Conservation (phyloP, 768 basidiomycete species). For the Pleurotus ostreatus region DNA sequence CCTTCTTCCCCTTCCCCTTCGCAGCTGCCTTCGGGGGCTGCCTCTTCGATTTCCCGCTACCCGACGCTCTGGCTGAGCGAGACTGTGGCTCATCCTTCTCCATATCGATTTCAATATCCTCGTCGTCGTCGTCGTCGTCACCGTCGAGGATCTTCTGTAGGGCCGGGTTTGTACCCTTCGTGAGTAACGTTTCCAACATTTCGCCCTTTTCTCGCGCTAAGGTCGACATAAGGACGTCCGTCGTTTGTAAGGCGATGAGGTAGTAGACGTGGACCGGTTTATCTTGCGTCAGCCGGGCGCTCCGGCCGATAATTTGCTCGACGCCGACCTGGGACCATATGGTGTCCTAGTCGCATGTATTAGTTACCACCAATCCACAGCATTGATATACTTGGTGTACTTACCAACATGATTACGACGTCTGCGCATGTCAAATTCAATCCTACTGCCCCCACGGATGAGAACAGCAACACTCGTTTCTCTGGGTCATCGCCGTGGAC, state of each 20-base stretch:
- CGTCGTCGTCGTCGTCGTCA: neutral
- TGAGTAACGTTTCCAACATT: slow-evolving; percentile 2
- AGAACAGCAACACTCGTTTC: neutral
- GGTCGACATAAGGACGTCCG: slow-evolving; percentile 4
- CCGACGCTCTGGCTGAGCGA: no score
- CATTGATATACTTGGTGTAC: no score
- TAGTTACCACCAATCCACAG: no score
- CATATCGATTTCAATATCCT: neutral
- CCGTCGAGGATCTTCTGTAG: neutral
- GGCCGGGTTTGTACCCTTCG: neutral
- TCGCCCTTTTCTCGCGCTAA: neutral
- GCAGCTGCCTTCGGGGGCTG: no score
- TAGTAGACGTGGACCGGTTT: slow-evolving; percentile 9
- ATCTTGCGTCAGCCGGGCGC: slow-evolving; percentile 3
- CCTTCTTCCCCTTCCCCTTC: no score
- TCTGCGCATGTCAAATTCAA: slow-evolving; percentile 2
- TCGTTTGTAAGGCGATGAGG: slow-evolving; percentile 4
- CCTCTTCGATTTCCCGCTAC: no score
- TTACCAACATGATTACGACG: slow-evolving; percentile 4
- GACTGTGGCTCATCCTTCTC: no score
- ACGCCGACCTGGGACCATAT: neutral
- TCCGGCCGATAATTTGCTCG: slow-evolving; percentile 7
- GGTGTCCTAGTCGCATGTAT: neutral
- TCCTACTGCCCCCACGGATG: slow-evolving; percentile 4
- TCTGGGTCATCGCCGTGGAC: neutral